Evolutionary conservation across 2,329 filamentous ascomycete genomes (phyloP), one percentile per base, ranked within the genome.

Genomic region (Pezicula rhizophila): DNA sequence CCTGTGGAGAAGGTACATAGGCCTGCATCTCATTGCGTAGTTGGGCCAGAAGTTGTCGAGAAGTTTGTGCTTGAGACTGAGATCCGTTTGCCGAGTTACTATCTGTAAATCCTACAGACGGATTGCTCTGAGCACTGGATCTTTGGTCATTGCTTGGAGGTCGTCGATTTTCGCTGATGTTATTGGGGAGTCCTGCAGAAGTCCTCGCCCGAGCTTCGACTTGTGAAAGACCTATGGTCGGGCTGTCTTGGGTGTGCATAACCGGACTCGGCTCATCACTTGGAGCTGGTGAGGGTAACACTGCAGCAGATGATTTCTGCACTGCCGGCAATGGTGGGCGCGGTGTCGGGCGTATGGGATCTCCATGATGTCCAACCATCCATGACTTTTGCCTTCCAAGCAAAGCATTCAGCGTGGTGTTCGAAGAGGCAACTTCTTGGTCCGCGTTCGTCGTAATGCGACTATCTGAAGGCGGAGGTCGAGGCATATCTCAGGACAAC

Each of bases 221-320:
- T 14, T 15, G n/a, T 25, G 40, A 42, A 10, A 43, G 20, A 28
- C 48, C 26, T 54, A 49, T 40, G 45, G 46, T 23, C 48, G 48
- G 34, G 40, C 42, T 48, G 28, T 48, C 68, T 50, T 69, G 62
- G 60, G 48, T 57, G 64, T 51, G 66, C 51, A 52, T 63, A 17
- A 53, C 63, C 20, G 77, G 76, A 58, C 76, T 80, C 14, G 72
- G 69, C 52, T 83, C 79, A 54, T 85, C 78, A 60, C 80, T 85
- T 10, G 78, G 75, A 11, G 80, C 75, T 28, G 83, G 81, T 12
- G 84, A 84, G 6, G 80, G 79, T 44, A 85, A 71, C 17, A 77
- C 68, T 31, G 66, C 57, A 50, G 62, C 54, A 17, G 51, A 53
- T 14, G 45, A 38, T 40, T 40, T 18, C 25, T 41, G 28, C 23